Evolutionary conservation across 106 monocot species (phyloP).

Genomic region (Apostasia shenzhenica): DNA sequence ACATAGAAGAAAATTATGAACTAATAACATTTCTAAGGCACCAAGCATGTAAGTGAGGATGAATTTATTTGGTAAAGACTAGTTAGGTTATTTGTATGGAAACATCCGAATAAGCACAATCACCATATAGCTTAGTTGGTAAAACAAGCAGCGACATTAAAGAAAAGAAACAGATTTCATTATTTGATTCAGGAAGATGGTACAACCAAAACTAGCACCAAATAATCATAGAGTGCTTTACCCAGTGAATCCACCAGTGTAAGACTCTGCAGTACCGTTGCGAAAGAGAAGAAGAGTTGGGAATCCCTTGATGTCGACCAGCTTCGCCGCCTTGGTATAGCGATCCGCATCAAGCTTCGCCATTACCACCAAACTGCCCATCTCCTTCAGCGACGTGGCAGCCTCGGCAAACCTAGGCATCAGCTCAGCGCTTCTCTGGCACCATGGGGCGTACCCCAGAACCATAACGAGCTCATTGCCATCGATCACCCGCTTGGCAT

Average conservation of each 20-base stretch:
- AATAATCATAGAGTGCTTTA: constrained; percentile 13
- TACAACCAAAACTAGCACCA: not conserved
- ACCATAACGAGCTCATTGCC: constrained; percentile 57
- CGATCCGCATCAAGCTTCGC: constrained; percentile 92
- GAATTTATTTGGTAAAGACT: too few species aligned
- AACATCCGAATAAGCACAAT: too few species aligned
- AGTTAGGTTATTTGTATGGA: too few species aligned
- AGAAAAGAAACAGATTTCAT: not conserved
- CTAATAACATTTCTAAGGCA: too few species aligned
- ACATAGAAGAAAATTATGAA: too few species aligned
- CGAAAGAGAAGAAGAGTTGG: constrained; percentile 77
- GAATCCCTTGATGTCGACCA: constrained; percentile 68
- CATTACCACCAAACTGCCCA: constrained; percentile 54
- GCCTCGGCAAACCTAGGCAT: constrained; percentile 93
- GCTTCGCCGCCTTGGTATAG: constrained; percentile 55
- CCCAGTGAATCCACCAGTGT: constrained; percentile 66
- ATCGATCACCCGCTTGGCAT: constrained; percentile 54
- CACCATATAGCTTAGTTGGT: too few species aligned
- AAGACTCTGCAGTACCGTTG: constrained; percentile 51
- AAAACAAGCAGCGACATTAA: not conserved
- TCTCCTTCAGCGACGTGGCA: constrained; percentile 47
- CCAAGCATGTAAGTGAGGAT: too few species aligned
- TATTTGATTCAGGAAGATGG: not conserved
- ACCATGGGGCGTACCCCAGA: constrained; percentile 91
- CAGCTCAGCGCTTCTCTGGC: constrained; percentile 75